A percentile compares a stretch with the other conserved stretches of the same genome.
phyloP scores from a whole-genome alignment of 2,329 filamentous ascomycete species.

The Trichoderma afroharzianum region DNA sequence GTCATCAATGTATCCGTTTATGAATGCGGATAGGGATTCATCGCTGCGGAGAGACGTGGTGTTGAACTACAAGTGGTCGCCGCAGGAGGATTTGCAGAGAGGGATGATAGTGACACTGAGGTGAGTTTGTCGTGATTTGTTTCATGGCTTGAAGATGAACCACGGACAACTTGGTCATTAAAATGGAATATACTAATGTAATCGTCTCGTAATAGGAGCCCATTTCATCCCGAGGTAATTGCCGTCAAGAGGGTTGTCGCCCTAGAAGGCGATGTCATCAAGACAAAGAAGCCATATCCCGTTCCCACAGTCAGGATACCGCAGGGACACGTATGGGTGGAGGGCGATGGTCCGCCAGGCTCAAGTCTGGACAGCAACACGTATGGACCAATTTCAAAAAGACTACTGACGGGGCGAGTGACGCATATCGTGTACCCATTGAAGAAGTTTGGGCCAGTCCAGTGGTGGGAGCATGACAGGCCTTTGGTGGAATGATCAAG shows the following conservation, averaged over 20 bases:
- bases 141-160: background rate
- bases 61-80: constrained; percentile 56
- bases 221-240: constrained; percentile 63
- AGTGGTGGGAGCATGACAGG: constrained; percentile 52
- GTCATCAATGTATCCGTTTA: constrained; percentile 71
- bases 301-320: constrained; percentile 62
- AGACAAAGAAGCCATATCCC: constrained; percentile 59
- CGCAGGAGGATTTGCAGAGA: constrained; percentile 55
- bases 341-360: constrained; percentile 75
- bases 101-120: constrained; percentile 74
- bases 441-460: constrained; percentile 53
- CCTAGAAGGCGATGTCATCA: constrained; percentile 73
- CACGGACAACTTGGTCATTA: background rate
- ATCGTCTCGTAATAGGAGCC: constrained; percentile 51
- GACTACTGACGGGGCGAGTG: constrained; percentile 71
- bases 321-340: constrained; percentile 86
- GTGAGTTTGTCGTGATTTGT: constrained; percentile 38
- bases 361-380: constrained; percentile 80
- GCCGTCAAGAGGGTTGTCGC: constrained; percentile 82
- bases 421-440: constrained; percentile 69
- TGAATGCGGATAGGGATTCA: constrained; percentile 64
- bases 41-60: constrained; percentile 54
- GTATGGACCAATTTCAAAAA: constrained; percentile 78
- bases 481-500: constrained; percentile 22
- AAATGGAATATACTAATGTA: background rate